These are phyloP conservation scores for Quercus robur DNA, from an alignment of 306 rosid species.

Conservation along the genomic window DNA sequence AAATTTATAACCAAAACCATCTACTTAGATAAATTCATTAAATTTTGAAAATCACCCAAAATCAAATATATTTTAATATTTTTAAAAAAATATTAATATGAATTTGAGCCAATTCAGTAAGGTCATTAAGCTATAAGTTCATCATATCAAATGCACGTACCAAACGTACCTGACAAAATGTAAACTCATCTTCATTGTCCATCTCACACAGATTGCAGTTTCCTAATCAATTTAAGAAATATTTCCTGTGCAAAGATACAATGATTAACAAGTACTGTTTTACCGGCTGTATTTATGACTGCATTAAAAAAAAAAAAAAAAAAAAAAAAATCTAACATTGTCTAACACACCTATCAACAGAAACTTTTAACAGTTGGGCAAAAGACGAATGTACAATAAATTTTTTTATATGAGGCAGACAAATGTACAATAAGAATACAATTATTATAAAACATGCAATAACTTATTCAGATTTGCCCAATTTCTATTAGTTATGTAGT, in stretches of 20 bases:
- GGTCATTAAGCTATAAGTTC: not conserved
- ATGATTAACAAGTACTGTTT: slow-evolving; percentile 1
- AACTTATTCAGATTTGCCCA: not conserved
- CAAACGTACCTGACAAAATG: slow-evolving; percentile 39
- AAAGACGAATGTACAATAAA: not conserved
- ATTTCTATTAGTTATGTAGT: not conserved
- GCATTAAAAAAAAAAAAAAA: not conserved
- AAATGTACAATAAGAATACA: not conserved
- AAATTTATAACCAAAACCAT: slow-evolving; percentile 13
- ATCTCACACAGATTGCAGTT: slow-evolving; percentile 18
- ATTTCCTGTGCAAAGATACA: slow-evolving; percentile 15
- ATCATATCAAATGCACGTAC: slow-evolving; percentile 8
- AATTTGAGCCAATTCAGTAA: slow-evolving; percentile 13
- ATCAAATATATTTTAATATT: not conserved
- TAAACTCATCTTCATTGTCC: slow-evolving; percentile 54
- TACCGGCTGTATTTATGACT: not conserved
- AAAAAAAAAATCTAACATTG: not conserved
- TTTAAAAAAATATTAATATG: not conserved
- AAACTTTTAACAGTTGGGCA: not conserved
- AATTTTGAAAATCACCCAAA: not conserved
- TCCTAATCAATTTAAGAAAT: slow-evolving; percentile 8
- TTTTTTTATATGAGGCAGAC: too few species aligned
- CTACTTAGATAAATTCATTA: not conserved
- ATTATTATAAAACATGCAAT: not conserved
- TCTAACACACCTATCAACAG: not conserved